Base-by-base conservation (phyloP, 768 basidiomycete genomes). In the Tulasnella calospora region DNA sequence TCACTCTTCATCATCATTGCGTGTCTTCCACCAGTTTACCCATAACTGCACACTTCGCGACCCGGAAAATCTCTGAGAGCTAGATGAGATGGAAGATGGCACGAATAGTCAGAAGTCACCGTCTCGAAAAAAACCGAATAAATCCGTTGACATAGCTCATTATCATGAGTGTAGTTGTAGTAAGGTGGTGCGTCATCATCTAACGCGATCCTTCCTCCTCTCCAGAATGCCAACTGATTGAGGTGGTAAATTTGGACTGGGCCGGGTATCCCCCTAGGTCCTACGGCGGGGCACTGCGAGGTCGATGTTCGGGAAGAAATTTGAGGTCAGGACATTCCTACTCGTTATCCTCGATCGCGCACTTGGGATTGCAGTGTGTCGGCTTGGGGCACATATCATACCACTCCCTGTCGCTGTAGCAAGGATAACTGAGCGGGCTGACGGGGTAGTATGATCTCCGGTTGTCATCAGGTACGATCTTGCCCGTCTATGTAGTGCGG, bases 131-230 rank as follows among this genome's bases (percentile, higher is more conserved):
- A n/a, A n/a, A n/a, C n/a, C 96, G 92, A 12, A 94, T 98, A 83
- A 91, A 92, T 84, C 96, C 92, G 83, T 88, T 89, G 79, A 88
- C 88, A 85, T 98, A 99, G 84, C 94, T 95, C 55, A 86, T 82
- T 44, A 87, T 84, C 85, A 98, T 90, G 80, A 99, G 89, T 73
- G 87, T 82, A 79, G 96, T 88, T 17, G 96, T 97, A 81, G 98
- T 92, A 81, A 97, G 83, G 83, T 99, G 98, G 86, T 99, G 98
- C 36, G 91, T 86, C 89, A 98, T 93, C 97, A 98, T 98, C 85
- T 98, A 96, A 82, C 87, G 84, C 98, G 95, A 84, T 99, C 98
- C 83, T 94, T 95, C 78, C 98, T 88, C 76, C 91, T 89, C 51
- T 91, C 95, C 98, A 99, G 85, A 96, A 96, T 51, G 94, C 93